Evolutionary conservation across 768 basidiomycete genomes (phyloP).

Genomic region (Rhodotorula sphaerocarpa): DNA sequence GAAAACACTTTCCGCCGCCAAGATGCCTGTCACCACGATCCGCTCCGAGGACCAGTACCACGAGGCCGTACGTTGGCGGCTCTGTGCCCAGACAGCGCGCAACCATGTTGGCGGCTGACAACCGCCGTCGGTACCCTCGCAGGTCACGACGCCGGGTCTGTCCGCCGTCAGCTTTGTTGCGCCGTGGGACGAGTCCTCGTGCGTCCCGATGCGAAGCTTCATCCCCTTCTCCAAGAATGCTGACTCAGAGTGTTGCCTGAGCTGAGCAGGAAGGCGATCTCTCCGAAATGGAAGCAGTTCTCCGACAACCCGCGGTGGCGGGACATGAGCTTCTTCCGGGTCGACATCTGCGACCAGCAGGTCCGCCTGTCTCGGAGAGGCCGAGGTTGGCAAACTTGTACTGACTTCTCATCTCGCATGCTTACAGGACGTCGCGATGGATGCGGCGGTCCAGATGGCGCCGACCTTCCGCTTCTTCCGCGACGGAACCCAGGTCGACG

Average conservation of each 20-base stretch:
- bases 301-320: slow-evolving; percentile 7
- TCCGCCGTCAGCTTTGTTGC: slow-evolving; percentile 26
- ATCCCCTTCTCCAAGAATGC: background rate
- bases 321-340: slow-evolving; percentile 23
- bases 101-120: no score
- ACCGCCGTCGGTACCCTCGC: no score
- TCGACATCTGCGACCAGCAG: slow-evolving; percentile 35
- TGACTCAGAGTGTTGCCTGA: background rate
- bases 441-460: slow-evolving; percentile 16
- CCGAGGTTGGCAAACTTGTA: background rate
- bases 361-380: no score
- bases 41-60: slow-evolving; percentile 20
- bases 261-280: slow-evolving; percentile 22
- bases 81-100: background rate
- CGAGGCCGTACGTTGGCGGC: slow-evolving; percentile 8
- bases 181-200: slow-evolving; percentile 32
- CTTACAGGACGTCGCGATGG: slow-evolving; percentile 33
- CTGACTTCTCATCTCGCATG: background rate
- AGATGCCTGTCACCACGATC: slow-evolving; percentile 28
- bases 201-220: background rate
- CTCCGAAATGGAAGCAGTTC: slow-evolving; percentile 20
- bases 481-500: slow-evolving; percentile 21
- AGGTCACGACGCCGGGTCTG: slow-evolving; percentile 14
- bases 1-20: background rate
- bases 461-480: slow-evolving; percentile 33